Conservation (phyloP, 768 basidiomycete genomes). For the Lanmaoa rubissima region DNA sequence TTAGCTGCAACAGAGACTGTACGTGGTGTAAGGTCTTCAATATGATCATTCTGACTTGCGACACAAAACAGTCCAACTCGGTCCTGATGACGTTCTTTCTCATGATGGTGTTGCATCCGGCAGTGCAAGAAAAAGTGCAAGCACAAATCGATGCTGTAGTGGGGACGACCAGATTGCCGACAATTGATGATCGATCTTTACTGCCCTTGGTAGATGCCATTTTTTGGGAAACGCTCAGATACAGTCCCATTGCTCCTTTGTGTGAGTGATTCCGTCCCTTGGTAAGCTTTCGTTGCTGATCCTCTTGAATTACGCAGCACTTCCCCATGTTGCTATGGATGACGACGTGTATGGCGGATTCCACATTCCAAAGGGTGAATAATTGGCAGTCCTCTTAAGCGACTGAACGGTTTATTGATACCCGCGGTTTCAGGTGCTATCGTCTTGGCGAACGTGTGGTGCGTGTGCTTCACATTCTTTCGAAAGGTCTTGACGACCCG, state of each 20-base stretch:
- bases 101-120: constrained; percentile 9
- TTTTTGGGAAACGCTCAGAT: constrained; percentile 3
- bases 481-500: not conserved
- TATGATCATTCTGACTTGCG: not conserved
- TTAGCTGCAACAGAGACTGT: not conserved
- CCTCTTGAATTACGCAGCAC: not conserved
- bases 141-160: constrained; percentile 5
- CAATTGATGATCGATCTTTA: constrained; percentile 2
- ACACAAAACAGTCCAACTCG: not conserved
- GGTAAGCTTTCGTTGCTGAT: too few species aligned
- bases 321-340: constrained; percentile 31
- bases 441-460: constrained; percentile 11
- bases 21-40: not conserved
- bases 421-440: not conserved
- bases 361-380: constrained; percentile 43
- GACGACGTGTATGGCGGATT: constrained; percentile 44
- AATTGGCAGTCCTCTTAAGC: too few species aligned
- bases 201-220: constrained; percentile 11
- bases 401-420: not conserved
- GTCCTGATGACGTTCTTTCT: constrained; percentile 11
- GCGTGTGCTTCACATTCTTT: not conserved
- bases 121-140: constrained; percentile 4
- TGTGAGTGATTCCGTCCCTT: not conserved
- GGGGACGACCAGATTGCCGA: constrained; percentile 2
- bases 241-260: not conserved